Evolutionary conservation across 257 asterid species (phyloP).

Genomic region (Perilla frutescens): DNA sequence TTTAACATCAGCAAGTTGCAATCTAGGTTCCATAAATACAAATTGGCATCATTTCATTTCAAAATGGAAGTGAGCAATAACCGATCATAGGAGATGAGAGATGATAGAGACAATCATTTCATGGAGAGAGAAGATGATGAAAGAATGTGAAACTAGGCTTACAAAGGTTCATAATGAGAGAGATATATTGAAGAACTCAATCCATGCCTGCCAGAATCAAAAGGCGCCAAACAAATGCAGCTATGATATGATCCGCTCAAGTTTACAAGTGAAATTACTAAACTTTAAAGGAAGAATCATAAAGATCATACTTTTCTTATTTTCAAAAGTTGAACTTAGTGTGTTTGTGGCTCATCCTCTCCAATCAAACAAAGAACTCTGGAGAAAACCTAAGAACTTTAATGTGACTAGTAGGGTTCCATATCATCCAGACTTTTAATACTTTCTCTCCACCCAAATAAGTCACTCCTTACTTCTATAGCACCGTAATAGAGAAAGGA

Average conservation of each 20-base stretch:
- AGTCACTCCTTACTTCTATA: background rate
- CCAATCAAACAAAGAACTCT: background rate
- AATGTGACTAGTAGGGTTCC: background rate
- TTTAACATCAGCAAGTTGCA: background rate
- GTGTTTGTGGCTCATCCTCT: background rate
- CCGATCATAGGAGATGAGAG: background rate
- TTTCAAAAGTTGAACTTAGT: background rate
- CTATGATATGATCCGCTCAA: background rate
- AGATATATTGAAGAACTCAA: background rate
- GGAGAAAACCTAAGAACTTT: background rate
- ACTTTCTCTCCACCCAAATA: background rate
- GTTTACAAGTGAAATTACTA: background rate
- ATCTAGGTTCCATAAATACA: background rate
- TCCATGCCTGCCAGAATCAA: background rate
- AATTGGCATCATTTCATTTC: background rate
- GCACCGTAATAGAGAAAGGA: background rate
- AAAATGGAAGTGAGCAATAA: background rate
- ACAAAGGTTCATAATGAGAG: background rate
- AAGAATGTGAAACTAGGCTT: too few relatives aligned
- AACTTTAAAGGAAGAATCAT: constrained; percentile 1
- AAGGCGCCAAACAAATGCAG: background rate
- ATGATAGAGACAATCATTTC: background rate
- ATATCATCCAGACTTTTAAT: background rate
- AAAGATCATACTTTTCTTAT: background rate
- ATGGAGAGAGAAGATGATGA: background rate